Percentiles rank a stretch among this genome's conserved stretches.
phyloP scores from a whole-genome alignment of 2,329 filamentous ascomycete species.

The Venturia nashicola region DNA sequence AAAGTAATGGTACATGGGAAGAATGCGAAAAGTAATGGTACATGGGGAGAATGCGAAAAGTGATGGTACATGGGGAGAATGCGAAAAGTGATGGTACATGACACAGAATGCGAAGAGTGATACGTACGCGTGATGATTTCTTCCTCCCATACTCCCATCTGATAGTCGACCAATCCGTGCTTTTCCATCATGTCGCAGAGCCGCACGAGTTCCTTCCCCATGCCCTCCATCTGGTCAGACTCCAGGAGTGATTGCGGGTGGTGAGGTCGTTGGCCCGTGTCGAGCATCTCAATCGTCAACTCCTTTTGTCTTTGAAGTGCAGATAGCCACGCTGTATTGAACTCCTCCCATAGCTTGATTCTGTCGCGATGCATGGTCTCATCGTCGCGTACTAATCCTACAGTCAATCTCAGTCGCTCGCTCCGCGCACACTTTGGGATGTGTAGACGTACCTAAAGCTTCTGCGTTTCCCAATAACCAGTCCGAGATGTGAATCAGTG shows the following conservation, averaged over 20 bases:
- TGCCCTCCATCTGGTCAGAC: conserved; percentile 56
- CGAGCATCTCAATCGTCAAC: conserved; percentile 47
- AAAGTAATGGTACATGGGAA: not conserved
- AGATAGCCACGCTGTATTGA: conserved; percentile 85
- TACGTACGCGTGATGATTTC: conserved; percentile 70
- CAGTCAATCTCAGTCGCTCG: conserved; percentile 27
- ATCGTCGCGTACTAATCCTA: conserved; percentile 78
- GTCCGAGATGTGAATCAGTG: conserved; percentile 49
- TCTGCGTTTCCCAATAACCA: conserved; percentile 56
- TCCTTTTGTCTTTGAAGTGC: conserved; percentile 77
- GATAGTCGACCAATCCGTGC: conserved; percentile 91
- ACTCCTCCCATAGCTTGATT: conserved; percentile 81
- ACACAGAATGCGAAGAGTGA: not conserved
- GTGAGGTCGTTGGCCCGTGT: conserved; percentile 44
- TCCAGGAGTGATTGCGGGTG: conserved; percentile 54
- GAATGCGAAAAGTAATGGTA: not conserved
- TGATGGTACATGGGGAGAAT: not conserved
- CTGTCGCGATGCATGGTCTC: conserved; percentile 61
- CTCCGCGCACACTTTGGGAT: not conserved
- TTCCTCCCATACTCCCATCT: conserved; percentile 94
- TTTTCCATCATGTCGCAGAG: conserved; percentile 80
- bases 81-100: not conserved
- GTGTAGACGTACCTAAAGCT: conserved; percentile 46
- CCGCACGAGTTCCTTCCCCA: conserved; percentile 71
- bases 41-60: too few relatives aligned